phyloP scores from a whole-genome alignment of 768 basidiomycete genomes.

The Melanogaster broomeanus region DNA sequence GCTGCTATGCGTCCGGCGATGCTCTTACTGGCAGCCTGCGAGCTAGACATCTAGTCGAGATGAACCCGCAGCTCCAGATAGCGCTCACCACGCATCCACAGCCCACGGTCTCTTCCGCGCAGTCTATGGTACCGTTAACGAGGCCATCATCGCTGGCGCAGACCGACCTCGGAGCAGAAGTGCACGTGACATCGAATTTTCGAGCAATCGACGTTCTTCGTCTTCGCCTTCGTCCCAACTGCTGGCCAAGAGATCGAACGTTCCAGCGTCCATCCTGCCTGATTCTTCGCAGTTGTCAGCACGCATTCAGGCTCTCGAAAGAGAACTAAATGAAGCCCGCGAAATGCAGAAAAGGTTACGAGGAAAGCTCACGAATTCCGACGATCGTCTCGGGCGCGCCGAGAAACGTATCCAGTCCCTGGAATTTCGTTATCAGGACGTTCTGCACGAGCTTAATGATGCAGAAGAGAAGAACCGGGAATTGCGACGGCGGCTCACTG shows the following conservation, averaged over 20 bases:
- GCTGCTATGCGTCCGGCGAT: conserved; percentile 28
- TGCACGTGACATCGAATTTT: conserved; percentile 28
- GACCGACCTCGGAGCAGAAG: conserved; percentile 16
- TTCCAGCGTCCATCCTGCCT: neutral
- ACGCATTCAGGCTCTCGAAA: conserved; percentile 25
- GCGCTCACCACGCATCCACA: conserved; percentile 15
- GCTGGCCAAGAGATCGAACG: neutral
- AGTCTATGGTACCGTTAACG: conserved; percentile 28
- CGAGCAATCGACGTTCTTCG: conserved; percentile 2
- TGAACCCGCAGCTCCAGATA: conserved; percentile 18
- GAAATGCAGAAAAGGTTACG: conserved; percentile 15
- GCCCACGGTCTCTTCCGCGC: conserved; percentile 33
- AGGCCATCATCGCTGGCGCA: conserved; percentile 18
- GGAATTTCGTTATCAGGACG: conserved; percentile 23
- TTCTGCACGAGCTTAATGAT: conserved; percentile 17
- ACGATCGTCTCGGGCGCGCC: conserved; percentile 12
- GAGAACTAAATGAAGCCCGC: conserved; percentile 20
- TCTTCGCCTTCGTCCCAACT: neutral
- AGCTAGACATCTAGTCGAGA: conserved; percentile 34
- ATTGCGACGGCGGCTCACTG: conserved; percentile 23
- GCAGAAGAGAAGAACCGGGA: conserved; percentile 19
- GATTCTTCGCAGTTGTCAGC: neutral
- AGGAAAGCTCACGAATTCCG: conserved; percentile 18
- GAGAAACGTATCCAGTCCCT: conserved; percentile 16
- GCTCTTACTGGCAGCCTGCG: conserved; percentile 34